A percentile compares a stretch with the other conserved stretches of the same genome.
phyloP scores from a whole-genome alignment of 306 rosid genomes.

The Quercus ilex region DNA sequence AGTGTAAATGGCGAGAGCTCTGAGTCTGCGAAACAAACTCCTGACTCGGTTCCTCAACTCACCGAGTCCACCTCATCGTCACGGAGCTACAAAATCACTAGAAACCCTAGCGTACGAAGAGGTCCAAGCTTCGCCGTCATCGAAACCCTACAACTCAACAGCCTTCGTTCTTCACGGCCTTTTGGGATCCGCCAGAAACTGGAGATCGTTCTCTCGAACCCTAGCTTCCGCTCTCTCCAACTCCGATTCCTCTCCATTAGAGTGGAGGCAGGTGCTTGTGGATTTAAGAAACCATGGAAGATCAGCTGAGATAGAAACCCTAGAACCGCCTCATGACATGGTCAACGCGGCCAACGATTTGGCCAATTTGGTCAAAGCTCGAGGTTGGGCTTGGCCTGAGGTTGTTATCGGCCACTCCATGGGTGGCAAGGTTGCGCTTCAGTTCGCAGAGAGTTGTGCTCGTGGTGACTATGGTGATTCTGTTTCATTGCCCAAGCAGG shows the following conservation, averaged over 20 bases:
- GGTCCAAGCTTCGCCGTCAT: slow-evolving; percentile 39
- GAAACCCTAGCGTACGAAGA: slow-evolving; percentile 85
- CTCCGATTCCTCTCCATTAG: slow-evolving; percentile 54
- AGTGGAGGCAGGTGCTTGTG: slow-evolving; percentile 83
- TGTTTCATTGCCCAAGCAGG: slow-evolving; percentile 72
- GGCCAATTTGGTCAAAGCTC: slow-evolving; percentile 61
- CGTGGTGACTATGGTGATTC: slow-evolving; percentile 65
- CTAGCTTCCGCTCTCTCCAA: slow-evolving; percentile 57
- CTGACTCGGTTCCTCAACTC: slow-evolving; percentile 49
- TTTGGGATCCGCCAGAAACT: slow-evolving; percentile 74
- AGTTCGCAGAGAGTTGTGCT: slow-evolving; percentile 59
- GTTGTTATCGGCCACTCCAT: slow-evolving; percentile 86
- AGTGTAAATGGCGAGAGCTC: slow-evolving; percentile 46
- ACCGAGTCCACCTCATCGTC: slow-evolving; percentile 12
- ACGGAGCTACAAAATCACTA: slow-evolving; percentile 22
- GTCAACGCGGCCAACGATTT: slow-evolving; percentile 72
- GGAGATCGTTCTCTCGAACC: slow-evolving; percentile 78
- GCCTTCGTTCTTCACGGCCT: slow-evolving; percentile 86
- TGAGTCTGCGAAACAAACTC: slow-evolving; percentile 40
- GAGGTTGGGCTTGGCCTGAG: slow-evolving; percentile 91
- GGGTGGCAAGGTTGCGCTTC: slow-evolving; percentile 93
- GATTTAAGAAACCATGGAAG: slow-evolving; percentile 90
- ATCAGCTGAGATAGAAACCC: slow-evolving; percentile 53
- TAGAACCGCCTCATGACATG: slow-evolving; percentile 67
- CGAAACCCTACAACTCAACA: slow-evolving; percentile 58